phyloP scores from a whole-genome alignment of 768 basidiomycete species.

The Rhodotorula sphaerocarpa region DNA sequence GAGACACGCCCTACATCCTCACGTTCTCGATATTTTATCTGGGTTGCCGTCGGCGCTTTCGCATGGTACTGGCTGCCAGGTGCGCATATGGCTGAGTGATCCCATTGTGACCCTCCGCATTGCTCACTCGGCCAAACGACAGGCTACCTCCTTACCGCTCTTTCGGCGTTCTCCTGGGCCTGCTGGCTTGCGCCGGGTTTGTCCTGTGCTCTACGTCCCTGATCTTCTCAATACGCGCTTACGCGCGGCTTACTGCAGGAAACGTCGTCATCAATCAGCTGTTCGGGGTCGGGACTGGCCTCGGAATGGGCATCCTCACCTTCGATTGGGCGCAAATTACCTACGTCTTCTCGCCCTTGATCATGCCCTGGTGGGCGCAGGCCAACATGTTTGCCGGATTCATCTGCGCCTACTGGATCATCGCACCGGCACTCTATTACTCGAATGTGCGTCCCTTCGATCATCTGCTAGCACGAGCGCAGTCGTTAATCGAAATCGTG shows the following conservation, averaged over 20 bases:
- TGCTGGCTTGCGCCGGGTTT: conserved; percentile 76
- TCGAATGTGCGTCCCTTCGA: conserved; percentile 57
- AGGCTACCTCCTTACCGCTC: conserved; percentile 83
- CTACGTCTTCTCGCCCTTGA: conserved; percentile 63
- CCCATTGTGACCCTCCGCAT: too few species aligned
- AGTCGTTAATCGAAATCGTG: too few species aligned
- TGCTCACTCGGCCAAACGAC: neutral
- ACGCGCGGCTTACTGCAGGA: conserved; percentile 40
- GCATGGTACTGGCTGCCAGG: conserved; percentile 86
- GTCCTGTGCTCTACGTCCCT: neutral
- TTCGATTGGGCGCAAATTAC: conserved; percentile 82
- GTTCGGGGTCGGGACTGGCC: conserved; percentile 71
- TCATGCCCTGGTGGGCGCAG: conserved; percentile 94
- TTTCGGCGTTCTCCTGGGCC: conserved; percentile 79
- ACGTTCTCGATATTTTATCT: conserved; percentile 72
- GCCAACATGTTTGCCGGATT: conserved; percentile 82
- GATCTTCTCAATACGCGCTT: neutral
- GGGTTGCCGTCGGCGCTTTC: conserved; percentile 59
- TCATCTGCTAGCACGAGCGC: too few species aligned
- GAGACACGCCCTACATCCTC: conserved; percentile 70
- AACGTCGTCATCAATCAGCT: conserved; percentile 80
- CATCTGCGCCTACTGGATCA: conserved; percentile 83
- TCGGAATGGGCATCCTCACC: conserved; percentile 82
- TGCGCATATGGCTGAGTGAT: conserved; percentile 43
- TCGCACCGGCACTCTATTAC: conserved; percentile 83